A percentile compares a stretch with the other conserved stretches of the same genome.
These are phyloP conservation scores for Talaromyces ruber DNA, from an alignment of 495 filamentous ascomycete species.

Conservation along the genomic window DNA sequence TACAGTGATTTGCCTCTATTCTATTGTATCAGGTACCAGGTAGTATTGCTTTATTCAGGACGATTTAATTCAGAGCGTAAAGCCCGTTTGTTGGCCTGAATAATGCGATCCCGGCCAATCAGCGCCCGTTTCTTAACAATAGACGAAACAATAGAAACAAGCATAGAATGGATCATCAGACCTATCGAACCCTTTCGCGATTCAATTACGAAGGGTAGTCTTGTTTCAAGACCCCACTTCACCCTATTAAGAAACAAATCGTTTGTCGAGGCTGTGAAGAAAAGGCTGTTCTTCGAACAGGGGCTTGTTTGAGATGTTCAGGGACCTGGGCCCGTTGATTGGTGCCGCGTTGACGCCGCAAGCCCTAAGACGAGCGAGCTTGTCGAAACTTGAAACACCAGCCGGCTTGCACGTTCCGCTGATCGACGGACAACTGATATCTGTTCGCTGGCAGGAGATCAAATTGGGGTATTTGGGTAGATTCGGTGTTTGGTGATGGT, in stretches of 20 bases:
- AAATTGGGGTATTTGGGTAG: not conserved
- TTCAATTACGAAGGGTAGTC: not conserved
- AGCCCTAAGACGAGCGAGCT: not conserved
- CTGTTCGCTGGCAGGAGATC: not conserved
- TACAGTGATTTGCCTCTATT: not conserved
- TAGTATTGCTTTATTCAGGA: not conserved
- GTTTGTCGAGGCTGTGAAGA: not conserved
- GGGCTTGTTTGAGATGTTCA: not conserved
- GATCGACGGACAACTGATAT: not conserved
- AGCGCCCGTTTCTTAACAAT: not conserved
- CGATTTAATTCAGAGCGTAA: not conserved
- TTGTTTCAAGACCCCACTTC: not conserved
- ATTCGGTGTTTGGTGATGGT: not conserved
- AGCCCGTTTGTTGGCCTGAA: not conserved
- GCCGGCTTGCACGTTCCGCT: not conserved
- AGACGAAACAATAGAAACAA: not conserved
- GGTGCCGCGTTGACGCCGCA: not conserved
- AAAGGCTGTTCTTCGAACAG: not conserved
- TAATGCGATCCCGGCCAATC: not conserved
- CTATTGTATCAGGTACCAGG: not conserved
- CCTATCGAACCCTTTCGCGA: not conserved
- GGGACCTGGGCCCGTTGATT: not conserved
- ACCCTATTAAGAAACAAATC: not conserved
- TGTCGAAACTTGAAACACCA: conserved; percentile 2
- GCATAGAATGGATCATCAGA: not conserved